A percentile compares a stretch with the other conserved stretches of the same genome.
phyloP scores from a whole-genome alignment of 1,284 basidiomycete genomes.

The Uromyces viciae-fabae region DNA sequence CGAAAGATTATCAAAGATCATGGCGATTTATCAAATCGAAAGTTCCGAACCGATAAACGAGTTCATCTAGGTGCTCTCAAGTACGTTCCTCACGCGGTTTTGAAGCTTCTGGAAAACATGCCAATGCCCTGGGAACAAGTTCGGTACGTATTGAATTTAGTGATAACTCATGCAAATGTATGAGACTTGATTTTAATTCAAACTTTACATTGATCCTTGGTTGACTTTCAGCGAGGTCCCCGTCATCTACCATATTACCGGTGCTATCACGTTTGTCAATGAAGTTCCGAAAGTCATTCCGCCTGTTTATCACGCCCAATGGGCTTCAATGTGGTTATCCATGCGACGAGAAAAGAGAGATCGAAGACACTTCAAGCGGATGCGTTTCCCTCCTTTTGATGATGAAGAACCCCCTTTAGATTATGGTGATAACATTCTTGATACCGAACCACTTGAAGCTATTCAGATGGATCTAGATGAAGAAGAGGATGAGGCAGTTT shows the following conservation, averaged over 20 bases:
- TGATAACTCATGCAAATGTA: slow-evolving; percentile 21
- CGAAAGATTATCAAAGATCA: slow-evolving; percentile 56
- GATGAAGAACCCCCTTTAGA: slow-evolving; percentile 98
- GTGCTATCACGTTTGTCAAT: slow-evolving; percentile 99
- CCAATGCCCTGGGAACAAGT: slow-evolving; percentile 87
- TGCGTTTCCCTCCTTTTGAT: slow-evolving; percentile 99
- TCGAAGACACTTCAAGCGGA: slow-evolving; percentile 97
- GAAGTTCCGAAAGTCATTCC: slow-evolving; percentile 95
- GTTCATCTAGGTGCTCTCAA: slow-evolving; percentile 96
- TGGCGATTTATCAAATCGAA: slow-evolving; percentile 56
- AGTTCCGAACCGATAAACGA: slow-evolving; percentile 95
- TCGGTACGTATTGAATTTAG: slow-evolving; percentile 13
- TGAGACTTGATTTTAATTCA: neutral
- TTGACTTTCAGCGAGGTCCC: slow-evolving; percentile 79
- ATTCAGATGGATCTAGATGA: slow-evolving; percentile 95
- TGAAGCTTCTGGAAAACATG: slow-evolving; percentile 98
- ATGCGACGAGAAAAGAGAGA: slow-evolving; percentile 99
- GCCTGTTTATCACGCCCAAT: slow-evolving; percentile 97
- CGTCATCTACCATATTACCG: slow-evolving; percentile 96
- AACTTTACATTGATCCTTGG: neutral
- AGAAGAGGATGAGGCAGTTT: slow-evolving; percentile 87
- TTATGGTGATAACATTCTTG: slow-evolving; percentile 96
- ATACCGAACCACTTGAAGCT: slow-evolving; percentile 95
- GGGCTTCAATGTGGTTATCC: slow-evolving; percentile 99
- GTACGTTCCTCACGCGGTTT: slow-evolving; percentile 97